A percentile compares a stretch with the other conserved stretches of the same genome.
phyloP scores from a whole-genome alignment of 148 eudicot species.

The Talinum fruticosum region DNA sequence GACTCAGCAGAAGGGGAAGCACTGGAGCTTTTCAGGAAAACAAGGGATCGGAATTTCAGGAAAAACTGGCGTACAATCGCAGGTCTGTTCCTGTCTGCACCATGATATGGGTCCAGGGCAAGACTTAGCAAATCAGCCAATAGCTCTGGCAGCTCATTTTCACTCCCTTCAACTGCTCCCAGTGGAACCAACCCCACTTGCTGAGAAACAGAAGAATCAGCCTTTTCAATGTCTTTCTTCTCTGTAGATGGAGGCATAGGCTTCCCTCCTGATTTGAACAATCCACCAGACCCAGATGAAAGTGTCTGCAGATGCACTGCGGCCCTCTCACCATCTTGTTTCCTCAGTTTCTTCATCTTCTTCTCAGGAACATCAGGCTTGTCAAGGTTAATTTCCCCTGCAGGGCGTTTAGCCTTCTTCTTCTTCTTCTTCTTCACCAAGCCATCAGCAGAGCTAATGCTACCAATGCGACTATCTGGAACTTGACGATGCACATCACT shows the following conservation, averaged over 20 bases:
- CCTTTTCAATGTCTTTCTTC: conserved; percentile 23
- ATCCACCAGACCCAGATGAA: conserved; percentile 23
- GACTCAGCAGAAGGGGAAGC: conserved; percentile 33
- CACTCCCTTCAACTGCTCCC: conserved; percentile 17
- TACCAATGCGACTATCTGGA: conserved; percentile 4
- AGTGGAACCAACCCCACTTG: conserved; percentile 20
- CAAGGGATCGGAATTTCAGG: conserved; percentile 60
- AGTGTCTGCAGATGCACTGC: conserved; percentile 20
- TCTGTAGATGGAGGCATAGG: conserved; percentile 24
- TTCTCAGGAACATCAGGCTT: conserved; percentile 33
- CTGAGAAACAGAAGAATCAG: conserved; percentile 24
- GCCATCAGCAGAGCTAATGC: conserved; percentile 14
- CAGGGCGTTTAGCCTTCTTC: conserved; percentile 37
- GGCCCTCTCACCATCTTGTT: conserved; percentile 28
- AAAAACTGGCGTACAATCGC: conserved; percentile 36
- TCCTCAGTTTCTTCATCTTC: conserved; percentile 43
- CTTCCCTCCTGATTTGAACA: conserved; percentile 21
- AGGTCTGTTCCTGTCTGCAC: conserved; percentile 36
- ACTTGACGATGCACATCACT: conserved; percentile 19
- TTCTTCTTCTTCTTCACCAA: conserved; percentile 39
- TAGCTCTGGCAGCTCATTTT: conserved; percentile 40
- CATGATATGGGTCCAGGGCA: conserved; percentile 62
- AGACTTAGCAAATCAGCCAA: conserved; percentile 55
- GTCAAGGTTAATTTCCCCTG: conserved; percentile 36
- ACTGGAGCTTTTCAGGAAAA: conserved; percentile 59